These are phyloP conservation scores for Eragrostis curvula DNA, from an alignment of 176 grass and related monocot genomes.

Conservation along the genomic window DNA sequence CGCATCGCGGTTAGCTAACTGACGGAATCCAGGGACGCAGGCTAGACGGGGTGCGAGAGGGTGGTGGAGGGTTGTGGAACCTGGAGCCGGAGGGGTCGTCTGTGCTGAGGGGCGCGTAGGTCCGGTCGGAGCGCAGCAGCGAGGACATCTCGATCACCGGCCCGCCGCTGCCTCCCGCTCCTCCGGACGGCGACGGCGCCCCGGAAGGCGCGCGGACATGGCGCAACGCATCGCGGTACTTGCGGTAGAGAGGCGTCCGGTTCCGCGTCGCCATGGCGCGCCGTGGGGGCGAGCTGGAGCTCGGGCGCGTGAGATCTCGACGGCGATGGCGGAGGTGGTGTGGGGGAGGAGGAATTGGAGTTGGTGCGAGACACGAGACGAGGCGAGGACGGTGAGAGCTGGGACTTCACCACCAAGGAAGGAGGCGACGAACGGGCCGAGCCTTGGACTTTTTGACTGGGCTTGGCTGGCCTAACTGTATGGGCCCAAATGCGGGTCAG, in stretches of 20 bases:
- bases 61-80: constrained; percentile 30
- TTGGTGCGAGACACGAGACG: constrained; percentile 30
- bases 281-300: neutral
- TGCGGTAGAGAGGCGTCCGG: constrained; percentile 81
- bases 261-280: constrained; percentile 89
- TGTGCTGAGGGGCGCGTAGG: constrained; percentile 90
- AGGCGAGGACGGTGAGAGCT: constrained; percentile 14
- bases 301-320: constrained; percentile 38
- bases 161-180: constrained; percentile 44
- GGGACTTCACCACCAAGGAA: constrained; percentile 38
- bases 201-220: constrained; percentile 66
- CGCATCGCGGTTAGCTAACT: neutral
- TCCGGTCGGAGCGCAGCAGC: constrained; percentile 67
- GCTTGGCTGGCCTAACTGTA: neutral
- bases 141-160: constrained; percentile 90
- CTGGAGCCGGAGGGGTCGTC: constrained; percentile 85
- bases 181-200: constrained; percentile 46
- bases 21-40: neutral
- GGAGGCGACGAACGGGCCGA: neutral
- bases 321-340: constrained; percentile 21
- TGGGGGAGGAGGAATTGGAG: constrained; percentile 13
- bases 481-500: neutral
- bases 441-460: neutral
- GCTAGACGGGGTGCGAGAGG: neutral
- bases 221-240: constrained; percentile 93